Evolutionary conservation across 345 rosid genomes (phyloP).

Genomic region (Gossypium stocksii): DNA sequence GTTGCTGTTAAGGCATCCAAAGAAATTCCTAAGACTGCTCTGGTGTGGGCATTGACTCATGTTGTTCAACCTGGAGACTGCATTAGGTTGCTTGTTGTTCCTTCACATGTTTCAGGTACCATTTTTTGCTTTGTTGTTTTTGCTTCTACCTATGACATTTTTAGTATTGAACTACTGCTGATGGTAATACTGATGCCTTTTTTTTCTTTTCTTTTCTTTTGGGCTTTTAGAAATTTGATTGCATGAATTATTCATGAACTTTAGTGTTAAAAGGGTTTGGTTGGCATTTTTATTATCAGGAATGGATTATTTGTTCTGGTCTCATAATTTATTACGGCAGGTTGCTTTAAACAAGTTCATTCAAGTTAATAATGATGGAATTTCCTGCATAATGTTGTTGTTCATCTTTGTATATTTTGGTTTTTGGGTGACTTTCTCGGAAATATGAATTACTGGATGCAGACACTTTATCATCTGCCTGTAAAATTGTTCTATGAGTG

Average conservation of each 20-base stretch:
- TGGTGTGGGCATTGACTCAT: slow-evolving; percentile 98
- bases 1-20: slow-evolving; percentile 96
- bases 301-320: not conserved
- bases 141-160: not conserved
- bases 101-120: slow-evolving; percentile 65
- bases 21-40: slow-evolving; percentile 86
- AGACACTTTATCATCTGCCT: not conserved
- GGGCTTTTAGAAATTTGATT: not conserved
- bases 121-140: not conserved
- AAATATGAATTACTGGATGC: not conserved
- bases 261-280: not conserved
- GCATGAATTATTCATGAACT: not conserved
- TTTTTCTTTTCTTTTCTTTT: not conserved
- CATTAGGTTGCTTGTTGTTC: slow-evolving; percentile 83
- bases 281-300: too few relatives aligned
- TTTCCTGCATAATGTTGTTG: not conserved
- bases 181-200: not conserved
- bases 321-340: not conserved
- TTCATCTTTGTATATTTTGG: not conserved
- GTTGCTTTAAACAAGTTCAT: not conserved
- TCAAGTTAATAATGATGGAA: not conserved
- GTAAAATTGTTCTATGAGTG: not conserved
- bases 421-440: not conserved
- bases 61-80: slow-evolving; percentile 93
- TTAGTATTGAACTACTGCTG: not conserved